phyloP scores from a whole-genome alignment of 495 filamentous ascomycete genomes.

The Tricharina praecox region DNA sequence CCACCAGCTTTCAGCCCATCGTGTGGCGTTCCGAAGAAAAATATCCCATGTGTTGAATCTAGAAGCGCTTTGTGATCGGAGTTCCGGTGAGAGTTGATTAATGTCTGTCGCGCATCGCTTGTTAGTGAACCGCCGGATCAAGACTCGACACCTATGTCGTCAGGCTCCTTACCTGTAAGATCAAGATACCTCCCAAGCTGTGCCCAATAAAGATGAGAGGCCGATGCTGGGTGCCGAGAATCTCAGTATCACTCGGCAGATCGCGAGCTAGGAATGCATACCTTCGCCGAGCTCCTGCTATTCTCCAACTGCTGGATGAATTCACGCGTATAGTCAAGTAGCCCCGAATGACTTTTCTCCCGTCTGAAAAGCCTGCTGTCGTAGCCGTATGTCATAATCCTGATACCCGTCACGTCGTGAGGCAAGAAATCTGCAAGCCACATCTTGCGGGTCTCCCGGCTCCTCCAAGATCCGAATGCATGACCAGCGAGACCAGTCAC shows the following conservation, averaged over 20 bases:
- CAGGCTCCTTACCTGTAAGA: slow-evolving; percentile 22
- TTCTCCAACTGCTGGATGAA: slow-evolving; percentile 22
- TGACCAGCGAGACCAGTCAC: slow-evolving; percentile 24
- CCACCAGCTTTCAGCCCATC: slow-evolving; percentile 10
- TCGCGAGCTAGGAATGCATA: slow-evolving; percentile 1
- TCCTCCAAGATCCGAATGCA: slow-evolving; percentile 28
- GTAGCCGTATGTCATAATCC: slow-evolving; percentile 28
- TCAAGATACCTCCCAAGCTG: slow-evolving; percentile 27
- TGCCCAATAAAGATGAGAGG: slow-evolving; percentile 28
- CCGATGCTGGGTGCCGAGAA: slow-evolving; percentile 11
- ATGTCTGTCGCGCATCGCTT: not conserved
- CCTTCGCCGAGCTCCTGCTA: slow-evolving; percentile 14
- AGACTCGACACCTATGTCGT: too few species aligned
- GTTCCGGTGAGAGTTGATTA: slow-evolving; percentile 5
- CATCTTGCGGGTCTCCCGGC: slow-evolving; percentile 18
- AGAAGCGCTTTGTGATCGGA: slow-evolving; percentile 4
- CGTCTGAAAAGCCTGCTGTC: slow-evolving; percentile 18
- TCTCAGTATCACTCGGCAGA: not conserved
- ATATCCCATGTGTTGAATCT: slow-evolving; percentile 9
- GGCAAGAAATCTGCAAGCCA: slow-evolving; percentile 28
- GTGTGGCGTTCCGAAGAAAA: slow-evolving; percentile 25
- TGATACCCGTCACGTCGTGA: slow-evolving; percentile 15
- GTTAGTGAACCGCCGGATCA: not conserved
- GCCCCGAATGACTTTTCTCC: slow-evolving; percentile 8
- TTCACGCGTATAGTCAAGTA: slow-evolving; percentile 21